Base-by-base conservation (phyloP, 768 basidiomycete species). In the Leucocoprinus sp. region DNA sequence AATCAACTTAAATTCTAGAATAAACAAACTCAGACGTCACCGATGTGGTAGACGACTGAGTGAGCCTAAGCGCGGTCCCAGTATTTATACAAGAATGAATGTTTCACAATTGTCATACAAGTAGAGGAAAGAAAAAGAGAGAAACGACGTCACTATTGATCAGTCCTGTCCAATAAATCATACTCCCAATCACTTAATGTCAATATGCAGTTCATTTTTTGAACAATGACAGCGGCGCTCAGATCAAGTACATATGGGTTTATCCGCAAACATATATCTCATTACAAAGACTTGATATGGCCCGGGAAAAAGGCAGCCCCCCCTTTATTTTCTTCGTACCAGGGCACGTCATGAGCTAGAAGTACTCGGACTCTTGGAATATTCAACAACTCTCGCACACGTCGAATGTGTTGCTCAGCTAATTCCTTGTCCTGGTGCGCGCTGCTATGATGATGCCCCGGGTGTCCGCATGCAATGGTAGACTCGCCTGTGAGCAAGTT, bases 321-420 rank as follows among this genome's bases (percentile, higher is more conserved):
- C 22, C 60, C 70, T 48, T 63, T 65, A 53, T 77, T 73, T 34
- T 60, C 60, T 22, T 64, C 56, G 49, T 74, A 78, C 76, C 75
- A 80, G 23, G 61, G 63, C 29, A 54, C 61, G 54, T 80, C 77
- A 55, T 80, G 79, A 34, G 76, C 72, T 18, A 80, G 49, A 36
- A 80, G 41, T 18, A 80, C 68, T 41, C 58, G 62, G 28, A 75
- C 72, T 27, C 67, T 57, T 22, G 64, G 64, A 4, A 64, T 48
- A 18, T 56, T 53, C 43, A 64, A 54, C 45, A 79, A 50, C 54
- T 56, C 59, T 38, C 64, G 59, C 8, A 78, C 62, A 17, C 66
- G 56, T 34, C 39, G 45, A 39, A 79, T 65, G 48, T 70, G 69
- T 35, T 65, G 57, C 50, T 67, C 64, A 2, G 75, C 72, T 24